A percentile compares a stretch with the other conserved stretches of the same genome.
These are phyloP conservation scores for Caloboletus firmus DNA, from an alignment of 1,284 basidiomycete genomes.

Conservation along the genomic window DNA sequence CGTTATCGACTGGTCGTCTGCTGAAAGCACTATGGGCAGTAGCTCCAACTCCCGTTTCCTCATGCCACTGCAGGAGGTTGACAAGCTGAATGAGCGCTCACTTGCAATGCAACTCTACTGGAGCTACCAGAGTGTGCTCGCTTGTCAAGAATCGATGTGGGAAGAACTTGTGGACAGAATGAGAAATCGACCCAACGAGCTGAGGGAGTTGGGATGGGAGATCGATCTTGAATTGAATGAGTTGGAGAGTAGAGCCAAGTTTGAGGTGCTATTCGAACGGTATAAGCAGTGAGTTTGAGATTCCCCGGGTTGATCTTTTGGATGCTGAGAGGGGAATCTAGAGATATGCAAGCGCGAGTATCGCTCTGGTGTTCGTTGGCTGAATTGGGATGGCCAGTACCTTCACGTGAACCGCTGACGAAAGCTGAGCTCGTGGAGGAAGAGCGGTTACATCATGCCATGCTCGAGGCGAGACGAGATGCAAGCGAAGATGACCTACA, in stretches of 20 bases:
- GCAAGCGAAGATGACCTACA: slow-evolving; percentile 56
- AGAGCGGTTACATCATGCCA: slow-evolving; percentile 59
- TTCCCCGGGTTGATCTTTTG: background rate
- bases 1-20: slow-evolving; percentile 35
- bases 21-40: slow-evolving; percentile 36
- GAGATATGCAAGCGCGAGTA: slow-evolving; percentile 69
- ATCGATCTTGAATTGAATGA: slow-evolving; percentile 60
- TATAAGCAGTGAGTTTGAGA: slow-evolving; percentile 52
- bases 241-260: slow-evolving; percentile 52
- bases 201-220: slow-evolving; percentile 65
- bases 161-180: slow-evolving; percentile 67
- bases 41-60: slow-evolving; percentile 41
- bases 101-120: slow-evolving; percentile 71
- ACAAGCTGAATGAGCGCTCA: slow-evolving; percentile 54
- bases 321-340: slow-evolving; percentile 27
- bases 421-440: slow-evolving; percentile 71
- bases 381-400: slow-evolving; percentile 60
- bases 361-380: slow-evolving; percentile 67
- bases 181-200: slow-evolving; percentile 50
- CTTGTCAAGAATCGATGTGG: slow-evolving; percentile 78
- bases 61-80: slow-evolving; percentile 46
- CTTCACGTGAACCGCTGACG: slow-evolving; percentile 58
- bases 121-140: slow-evolving; percentile 62
- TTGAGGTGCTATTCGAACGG: slow-evolving; percentile 62
- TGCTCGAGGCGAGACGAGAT: slow-evolving; percentile 58